These are phyloP conservation scores for Paspalum notatum DNA, from an alignment of 176 grass and related monocot genomes.

Conservation along the genomic window DNA sequence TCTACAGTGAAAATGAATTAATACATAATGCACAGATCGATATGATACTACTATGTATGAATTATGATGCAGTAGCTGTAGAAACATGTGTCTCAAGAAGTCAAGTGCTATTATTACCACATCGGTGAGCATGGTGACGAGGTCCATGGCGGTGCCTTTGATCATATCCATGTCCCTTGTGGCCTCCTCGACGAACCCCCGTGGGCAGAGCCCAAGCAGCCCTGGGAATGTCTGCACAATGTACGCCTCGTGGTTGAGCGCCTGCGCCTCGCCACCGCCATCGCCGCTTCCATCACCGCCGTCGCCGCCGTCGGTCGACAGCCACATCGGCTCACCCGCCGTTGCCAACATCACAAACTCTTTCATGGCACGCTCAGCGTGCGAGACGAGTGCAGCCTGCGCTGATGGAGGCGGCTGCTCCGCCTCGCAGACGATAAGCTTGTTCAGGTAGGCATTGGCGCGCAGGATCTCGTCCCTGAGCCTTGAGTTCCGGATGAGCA, in stretches of 20 bases:
- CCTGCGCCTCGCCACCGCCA: not conserved
- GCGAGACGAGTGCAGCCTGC: not conserved
- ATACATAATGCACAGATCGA: not conserved
- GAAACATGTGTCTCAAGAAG: not conserved
- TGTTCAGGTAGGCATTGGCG: not conserved
- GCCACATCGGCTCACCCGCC: not conserved
- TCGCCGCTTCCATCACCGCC: not conserved
- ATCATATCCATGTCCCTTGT: not conserved
- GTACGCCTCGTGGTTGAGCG: not conserved
- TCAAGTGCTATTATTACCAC: not conserved
- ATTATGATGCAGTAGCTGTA: not conserved
- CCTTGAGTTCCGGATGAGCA: not conserved
- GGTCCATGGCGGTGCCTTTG: not conserved
- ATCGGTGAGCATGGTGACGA: not conserved
- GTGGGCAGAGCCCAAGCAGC: slow-evolving; percentile 15
- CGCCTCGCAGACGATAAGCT: not conserved
- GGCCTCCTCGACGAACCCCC: not conserved
- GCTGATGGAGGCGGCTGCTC: not conserved
- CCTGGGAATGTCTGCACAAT: not conserved
- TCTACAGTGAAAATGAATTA: not conserved
- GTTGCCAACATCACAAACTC: slow-evolving; percentile 21
- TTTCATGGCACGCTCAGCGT: not conserved
- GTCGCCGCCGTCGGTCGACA: not conserved
- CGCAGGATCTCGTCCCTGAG: slow-evolving; percentile 2
- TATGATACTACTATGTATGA: not conserved